Evolutionary conservation across 2,329 filamentous ascomycete species (phyloP).

Genomic region (Paecilomyces formosus): DNA sequence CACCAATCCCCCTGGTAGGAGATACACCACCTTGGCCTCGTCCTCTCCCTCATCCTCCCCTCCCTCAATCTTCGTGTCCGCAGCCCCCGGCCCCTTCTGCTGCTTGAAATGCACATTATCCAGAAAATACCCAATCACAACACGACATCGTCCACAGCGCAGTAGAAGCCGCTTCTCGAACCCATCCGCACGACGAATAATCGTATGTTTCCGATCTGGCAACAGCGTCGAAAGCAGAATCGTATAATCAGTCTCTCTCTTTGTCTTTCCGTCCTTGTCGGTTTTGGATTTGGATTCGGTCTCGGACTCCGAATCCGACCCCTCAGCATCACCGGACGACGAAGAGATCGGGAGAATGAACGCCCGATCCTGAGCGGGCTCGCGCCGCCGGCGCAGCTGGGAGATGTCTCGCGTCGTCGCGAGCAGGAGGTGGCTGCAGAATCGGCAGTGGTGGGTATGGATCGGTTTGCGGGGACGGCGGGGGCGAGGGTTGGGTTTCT

Average conservation of each 20-base stretch:
- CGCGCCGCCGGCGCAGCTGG: slow-evolving; percentile 45
- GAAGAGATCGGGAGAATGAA: slow-evolving; percentile 51
- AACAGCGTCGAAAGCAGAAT: slow-evolving; percentile 46
- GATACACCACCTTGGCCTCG: slow-evolving; percentile 46
- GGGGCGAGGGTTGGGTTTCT: neutral
- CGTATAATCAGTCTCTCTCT: slow-evolving; percentile 31
- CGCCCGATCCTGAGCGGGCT: slow-evolving; percentile 45
- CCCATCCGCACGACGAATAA: slow-evolving; percentile 53
- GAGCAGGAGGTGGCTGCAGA: slow-evolving; percentile 59
- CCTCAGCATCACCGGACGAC: neutral
- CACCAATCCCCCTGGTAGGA: slow-evolving; percentile 54
- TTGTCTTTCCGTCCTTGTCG: slow-evolving; percentile 8
- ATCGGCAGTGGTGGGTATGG: slow-evolving; percentile 52
- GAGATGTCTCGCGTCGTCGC: slow-evolving; percentile 49
- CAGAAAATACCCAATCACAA: slow-evolving; percentile 57
- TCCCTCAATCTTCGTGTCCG: slow-evolving; percentile 6
- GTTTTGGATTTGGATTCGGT: neutral
- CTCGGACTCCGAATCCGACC: neutral
- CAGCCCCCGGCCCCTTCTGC: slow-evolving; percentile 6
- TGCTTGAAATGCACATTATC: slow-evolving; percentile 42
- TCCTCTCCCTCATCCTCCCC: slow-evolving; percentile 14
- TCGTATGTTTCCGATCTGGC: slow-evolving; percentile 41
- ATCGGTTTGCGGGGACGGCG: slow-evolving; percentile 21
- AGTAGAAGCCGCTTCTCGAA: slow-evolving; percentile 59
- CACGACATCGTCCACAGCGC: slow-evolving; percentile 53